These are phyloP conservation scores for Nidula niveotomentosa DNA, from an alignment of 1,284 basidiomycete genomes.

Conservation along the genomic window DNA sequence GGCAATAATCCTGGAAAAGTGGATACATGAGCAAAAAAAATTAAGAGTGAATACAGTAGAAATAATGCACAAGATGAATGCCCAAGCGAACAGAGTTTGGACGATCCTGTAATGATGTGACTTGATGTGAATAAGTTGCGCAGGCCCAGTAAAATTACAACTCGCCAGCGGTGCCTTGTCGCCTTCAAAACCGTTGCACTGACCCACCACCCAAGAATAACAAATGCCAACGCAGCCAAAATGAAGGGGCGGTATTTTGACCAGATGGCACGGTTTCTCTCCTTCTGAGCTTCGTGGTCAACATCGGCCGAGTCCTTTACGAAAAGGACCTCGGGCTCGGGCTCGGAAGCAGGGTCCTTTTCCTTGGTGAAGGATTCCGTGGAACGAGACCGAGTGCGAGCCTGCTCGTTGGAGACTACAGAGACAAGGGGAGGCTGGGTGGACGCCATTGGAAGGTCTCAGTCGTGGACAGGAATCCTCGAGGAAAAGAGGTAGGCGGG, in stretches of 20 bases:
- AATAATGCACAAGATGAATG: conserved; percentile 60
- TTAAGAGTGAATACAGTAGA: background rate
- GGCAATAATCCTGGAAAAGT: conserved; percentile 57
- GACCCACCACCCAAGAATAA: conserved; percentile 83
- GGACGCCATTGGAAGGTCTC: conserved; percentile 2
- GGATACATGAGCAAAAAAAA: conserved; percentile 4
- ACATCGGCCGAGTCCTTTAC: conserved; percentile 3
- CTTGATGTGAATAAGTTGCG: background rate
- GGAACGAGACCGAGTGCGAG: conserved; percentile 4
- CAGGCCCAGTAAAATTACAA: background rate
- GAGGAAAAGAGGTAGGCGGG: background rate
- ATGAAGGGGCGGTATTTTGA: conserved; percentile 34
- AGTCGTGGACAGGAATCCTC: background rate
- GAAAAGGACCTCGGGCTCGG: conserved; percentile 9
- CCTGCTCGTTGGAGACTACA: background rate
- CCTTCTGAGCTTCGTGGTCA: background rate
- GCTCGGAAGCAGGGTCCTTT: background rate
- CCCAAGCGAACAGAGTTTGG: conserved; percentile 80
- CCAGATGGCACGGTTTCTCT: background rate
- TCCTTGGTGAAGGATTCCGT: conserved; percentile 11
- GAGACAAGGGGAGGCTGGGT: conserved; percentile 5
- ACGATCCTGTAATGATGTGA: conserved; percentile 55
- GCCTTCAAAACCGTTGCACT: conserved; percentile 63
- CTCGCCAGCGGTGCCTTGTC: conserved; percentile 73
- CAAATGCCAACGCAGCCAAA: conserved; percentile 48